Evolutionary conservation across 2,329 filamentous ascomycete species (phyloP).

Genomic region (Erysiphe pisi): DNA sequence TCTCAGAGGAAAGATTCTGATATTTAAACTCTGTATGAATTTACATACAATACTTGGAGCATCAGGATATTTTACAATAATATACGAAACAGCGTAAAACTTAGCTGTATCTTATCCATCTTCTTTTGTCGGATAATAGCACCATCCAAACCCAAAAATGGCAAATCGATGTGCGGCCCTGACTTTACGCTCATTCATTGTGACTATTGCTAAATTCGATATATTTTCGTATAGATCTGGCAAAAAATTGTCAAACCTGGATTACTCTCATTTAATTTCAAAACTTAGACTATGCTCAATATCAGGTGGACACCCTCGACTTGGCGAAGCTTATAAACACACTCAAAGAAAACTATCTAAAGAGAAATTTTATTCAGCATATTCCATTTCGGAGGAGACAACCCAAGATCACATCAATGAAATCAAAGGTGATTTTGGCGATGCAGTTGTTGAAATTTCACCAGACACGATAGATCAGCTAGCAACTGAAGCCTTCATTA

Average conservation of each 20-base stretch:
- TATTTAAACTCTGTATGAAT: too few relatives aligned
- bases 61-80: too few relatives aligned
- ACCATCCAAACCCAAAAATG: background rate
- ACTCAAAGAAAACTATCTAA: background rate
- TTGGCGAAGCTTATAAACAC: background rate
- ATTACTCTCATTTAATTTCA: background rate
- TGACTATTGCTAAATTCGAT: background rate
- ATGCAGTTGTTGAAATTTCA: conserved; percentile 37
- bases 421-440: conserved; percentile 22
- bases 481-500: conserved; percentile 31
- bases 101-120: too few relatives aligned
- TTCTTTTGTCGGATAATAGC: too few relatives aligned
- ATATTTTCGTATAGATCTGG: background rate
- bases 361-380: background rate
- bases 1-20: too few relatives aligned
- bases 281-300: background rate
- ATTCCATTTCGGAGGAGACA: background rate
- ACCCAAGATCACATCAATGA: background rate
- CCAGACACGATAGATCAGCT: conserved; percentile 38
- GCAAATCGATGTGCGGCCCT: background rate
- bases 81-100: too few relatives aligned
- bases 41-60: too few relatives aligned
- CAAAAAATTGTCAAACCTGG: background rate
- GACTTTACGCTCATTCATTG: background rate
- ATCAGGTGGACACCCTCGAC: background rate